phyloP scores from a whole-genome alignment of 2,329 filamentous ascomycete genomes.

The Aspergillus ochraceoroseus region DNA sequence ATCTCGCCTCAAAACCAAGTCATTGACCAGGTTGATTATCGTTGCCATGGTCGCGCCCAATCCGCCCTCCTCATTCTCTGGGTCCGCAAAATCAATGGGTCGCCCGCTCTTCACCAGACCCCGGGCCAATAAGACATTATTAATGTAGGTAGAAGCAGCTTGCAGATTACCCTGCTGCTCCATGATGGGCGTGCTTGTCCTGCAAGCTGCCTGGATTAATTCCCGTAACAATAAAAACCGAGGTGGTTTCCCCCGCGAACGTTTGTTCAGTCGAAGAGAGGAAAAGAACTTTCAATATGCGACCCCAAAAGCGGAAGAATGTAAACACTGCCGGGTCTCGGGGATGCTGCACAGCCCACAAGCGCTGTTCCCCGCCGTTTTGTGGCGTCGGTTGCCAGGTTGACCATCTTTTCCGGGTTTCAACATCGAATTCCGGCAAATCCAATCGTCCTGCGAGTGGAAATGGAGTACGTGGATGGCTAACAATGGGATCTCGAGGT shows the following conservation, averaged over 20 bases:
- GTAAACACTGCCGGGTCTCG: constrained; percentile 37
- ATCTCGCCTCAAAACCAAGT: constrained; percentile 83
- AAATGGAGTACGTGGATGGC: constrained; percentile 3
- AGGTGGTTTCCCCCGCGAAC: constrained; percentile 3
- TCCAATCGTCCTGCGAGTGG: too few relatives aligned
- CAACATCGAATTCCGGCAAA: too few relatives aligned
- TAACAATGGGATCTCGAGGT: constrained; percentile 17
- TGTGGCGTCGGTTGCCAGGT: constrained; percentile 17
- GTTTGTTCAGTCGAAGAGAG: constrained; percentile 5
- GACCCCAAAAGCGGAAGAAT: constrained; percentile 40
- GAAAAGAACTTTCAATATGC: constrained; percentile 12
- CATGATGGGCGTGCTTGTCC: constrained; percentile 34
- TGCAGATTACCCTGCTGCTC: constrained; percentile 49
- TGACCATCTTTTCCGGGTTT: constrained; percentile 10
- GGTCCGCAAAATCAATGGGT: constrained; percentile 71
- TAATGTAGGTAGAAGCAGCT: constrained; percentile 60
- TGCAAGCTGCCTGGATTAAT: constrained; percentile 22
- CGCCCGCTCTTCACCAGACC: constrained; percentile 56
- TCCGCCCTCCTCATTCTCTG: constrained; percentile 56
- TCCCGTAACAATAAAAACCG: constrained; percentile 8
- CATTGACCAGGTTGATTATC: constrained; percentile 90
- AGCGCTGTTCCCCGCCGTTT: constrained; percentile 19
- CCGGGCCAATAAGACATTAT: constrained; percentile 61
- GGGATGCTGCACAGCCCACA: constrained; percentile 21
- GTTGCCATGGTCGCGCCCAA: constrained; percentile 69